These are phyloP conservation scores for Coniochaeta ligniaria DNA, from an alignment of 2,329 filamentous ascomycete species.

Conservation along the genomic window DNA sequence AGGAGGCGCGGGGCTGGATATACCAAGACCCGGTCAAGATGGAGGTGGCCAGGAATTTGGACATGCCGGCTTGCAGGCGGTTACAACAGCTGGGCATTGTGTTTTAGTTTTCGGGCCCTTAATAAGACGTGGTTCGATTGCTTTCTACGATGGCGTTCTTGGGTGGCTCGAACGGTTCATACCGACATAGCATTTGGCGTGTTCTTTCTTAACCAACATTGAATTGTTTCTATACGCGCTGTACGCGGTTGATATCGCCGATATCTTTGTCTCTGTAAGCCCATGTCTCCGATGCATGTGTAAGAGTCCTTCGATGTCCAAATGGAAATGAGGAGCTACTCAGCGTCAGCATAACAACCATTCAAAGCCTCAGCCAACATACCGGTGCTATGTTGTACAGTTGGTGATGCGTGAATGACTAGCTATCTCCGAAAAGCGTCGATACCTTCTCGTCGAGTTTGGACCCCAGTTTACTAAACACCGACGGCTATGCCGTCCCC, in stretches of 20 bases:
- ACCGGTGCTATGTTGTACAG: not conserved
- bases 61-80: slow-evolving; percentile 45
- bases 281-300: not conserved
- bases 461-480: not conserved
- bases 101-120: not conserved
- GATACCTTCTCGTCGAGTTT: not conserved
- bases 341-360: not conserved
- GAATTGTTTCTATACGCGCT: not conserved
- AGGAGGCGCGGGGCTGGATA: slow-evolving; percentile 84
- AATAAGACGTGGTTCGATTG: not conserved
- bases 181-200: not conserved
- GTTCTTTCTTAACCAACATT: not conserved
- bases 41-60: slow-evolving; percentile 53
- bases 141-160: not conserved
- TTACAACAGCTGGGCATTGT: slow-evolving; percentile 33
- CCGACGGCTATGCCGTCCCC: not conserved
- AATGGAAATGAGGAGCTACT: not conserved
- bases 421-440: not conserved
- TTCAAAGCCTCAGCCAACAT: not conserved
- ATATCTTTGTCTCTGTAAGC: not conserved
- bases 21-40: slow-evolving; percentile 74
- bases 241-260: not conserved
- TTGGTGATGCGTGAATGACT: no score
- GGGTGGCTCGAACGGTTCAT: not conserved
- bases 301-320: not conserved